Evolutionary conservation across 2,329 filamentous ascomycete species (phyloP).

Genomic region (Verticillium klebahnii): DNA sequence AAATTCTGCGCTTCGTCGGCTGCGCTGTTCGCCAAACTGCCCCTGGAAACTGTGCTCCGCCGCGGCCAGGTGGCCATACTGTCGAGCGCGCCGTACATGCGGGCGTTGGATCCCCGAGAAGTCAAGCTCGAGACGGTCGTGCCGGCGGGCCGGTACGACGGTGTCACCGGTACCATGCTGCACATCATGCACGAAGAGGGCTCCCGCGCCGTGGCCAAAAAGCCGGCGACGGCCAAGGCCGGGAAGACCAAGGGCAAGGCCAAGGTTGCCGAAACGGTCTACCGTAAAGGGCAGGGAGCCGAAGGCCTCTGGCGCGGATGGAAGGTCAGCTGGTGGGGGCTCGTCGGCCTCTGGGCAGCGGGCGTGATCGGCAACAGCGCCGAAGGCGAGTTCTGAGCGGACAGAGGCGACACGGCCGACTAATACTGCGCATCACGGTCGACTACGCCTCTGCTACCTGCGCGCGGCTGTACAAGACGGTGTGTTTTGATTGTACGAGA

Average conservation of each 20-base stretch:
- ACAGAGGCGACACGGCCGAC: not conserved
- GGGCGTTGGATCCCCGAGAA: constrained; percentile 36
- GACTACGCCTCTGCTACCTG: not conserved
- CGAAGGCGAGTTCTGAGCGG: constrained; percentile 52
- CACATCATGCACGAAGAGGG: constrained; percentile 83
- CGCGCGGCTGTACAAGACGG: constrained; percentile 7
- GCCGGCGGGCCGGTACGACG: constrained; percentile 73
- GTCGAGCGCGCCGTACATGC: constrained; percentile 45
- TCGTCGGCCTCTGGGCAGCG: constrained; percentile 70
- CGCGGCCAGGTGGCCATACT: constrained; percentile 79
- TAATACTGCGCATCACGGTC: not conserved
- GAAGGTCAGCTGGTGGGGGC: constrained; percentile 74
- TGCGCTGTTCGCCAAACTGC: constrained; percentile 82
- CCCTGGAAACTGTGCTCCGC: constrained; percentile 85
- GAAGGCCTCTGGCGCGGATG: constrained; percentile 68
- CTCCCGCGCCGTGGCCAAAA: constrained; percentile 38
- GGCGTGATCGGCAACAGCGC: constrained; percentile 58
- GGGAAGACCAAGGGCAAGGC: constrained; percentile 26
- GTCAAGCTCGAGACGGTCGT: constrained; percentile 67
- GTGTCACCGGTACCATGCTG: constrained; percentile 90
- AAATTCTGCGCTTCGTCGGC: constrained; percentile 76
- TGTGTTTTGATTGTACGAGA: constrained; percentile 6
- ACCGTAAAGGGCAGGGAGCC: constrained; percentile 61
- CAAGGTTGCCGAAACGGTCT: constrained; percentile 35
- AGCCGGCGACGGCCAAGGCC: constrained; percentile 19